Evolutionary conservation across 129 eudicot species (phyloP), one percentile per base, ranked within the genome.

Genomic region (Saussurea involucrata): DNA sequence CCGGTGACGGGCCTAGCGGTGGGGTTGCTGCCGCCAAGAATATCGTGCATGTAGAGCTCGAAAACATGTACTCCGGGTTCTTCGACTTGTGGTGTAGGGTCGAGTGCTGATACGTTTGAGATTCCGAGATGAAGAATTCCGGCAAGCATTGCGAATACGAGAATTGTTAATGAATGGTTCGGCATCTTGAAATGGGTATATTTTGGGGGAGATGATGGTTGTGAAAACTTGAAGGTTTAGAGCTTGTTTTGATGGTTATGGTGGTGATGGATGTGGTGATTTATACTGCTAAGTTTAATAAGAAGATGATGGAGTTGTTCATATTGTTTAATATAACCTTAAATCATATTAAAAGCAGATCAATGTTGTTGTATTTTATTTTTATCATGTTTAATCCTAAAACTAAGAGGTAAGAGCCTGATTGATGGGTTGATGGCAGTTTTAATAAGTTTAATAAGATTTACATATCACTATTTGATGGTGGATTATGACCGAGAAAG

Each of bases 1-100:
- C 97, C 98, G 0, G 98, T 91, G 34, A 95, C 86, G 0, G 97
- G 97, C 24, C 98, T 79, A 5, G 98, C 98, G 4, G 98, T 91
- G 0, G 98, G 97, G 74, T 85, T 89, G 81, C 85, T 85, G 10
- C 98, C 98, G 15, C 98, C 98, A 2, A 95, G 96, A 24, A 95
- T 85, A 68, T 95, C 94, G 33, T 91, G 98, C 98, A 95, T 95
- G 80, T 87, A 95, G 6, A 95, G 77, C 83, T 91, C 97, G 25
- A 95, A 81, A 2, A 91, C 68, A 0, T 89, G 88, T 4, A 61
- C 83, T 28, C 77, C 88, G 42, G 63, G 34, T 27, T 68, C 57
- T 46, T 46, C 20, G 0, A 37, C 71, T 3, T 68, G 86, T 60
- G 88, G 57, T n/a, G 76, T 49, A 0, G 88, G 89, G 42, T 82